Evolutionary conservation across 2,329 filamentous ascomycete species (phyloP).

Genomic region (Stromatinia cepivora): DNA sequence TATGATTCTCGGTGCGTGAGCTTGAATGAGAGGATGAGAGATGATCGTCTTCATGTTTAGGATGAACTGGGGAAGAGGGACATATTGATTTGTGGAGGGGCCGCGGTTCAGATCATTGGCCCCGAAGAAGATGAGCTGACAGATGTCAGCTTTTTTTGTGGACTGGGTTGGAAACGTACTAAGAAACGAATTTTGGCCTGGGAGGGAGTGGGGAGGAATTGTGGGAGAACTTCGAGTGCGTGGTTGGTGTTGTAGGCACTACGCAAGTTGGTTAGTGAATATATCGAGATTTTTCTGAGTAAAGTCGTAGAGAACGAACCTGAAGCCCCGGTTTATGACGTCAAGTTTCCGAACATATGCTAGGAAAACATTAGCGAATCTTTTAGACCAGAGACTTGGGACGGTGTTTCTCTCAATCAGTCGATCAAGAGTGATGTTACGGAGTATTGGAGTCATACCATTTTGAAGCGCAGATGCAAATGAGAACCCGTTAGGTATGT

Average conservation of each 20-base stretch:
- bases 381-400: background rate
- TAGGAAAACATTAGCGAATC: background rate
- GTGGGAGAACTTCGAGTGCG: constrained; percentile 27
- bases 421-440: background rate
- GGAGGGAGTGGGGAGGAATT: constrained; percentile 30
- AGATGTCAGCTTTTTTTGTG: background rate
- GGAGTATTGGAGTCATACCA: constrained; percentile 23
- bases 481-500: constrained; percentile 31
- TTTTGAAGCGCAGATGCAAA: constrained; percentile 34
- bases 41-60: constrained; percentile 70
- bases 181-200: constrained; percentile 43
- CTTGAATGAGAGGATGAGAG: constrained; percentile 65
- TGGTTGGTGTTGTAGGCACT: constrained; percentile 36
- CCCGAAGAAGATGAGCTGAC: constrained; percentile 67
- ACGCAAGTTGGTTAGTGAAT: constrained; percentile 1
- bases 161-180: constrained; percentile 38
- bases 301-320: background rate
- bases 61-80: constrained; percentile 71
- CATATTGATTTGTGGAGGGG: constrained; percentile 65
- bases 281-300: no score
- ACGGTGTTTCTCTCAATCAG: background rate
- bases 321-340: constrained; percentile 34
- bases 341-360: constrained; percentile 24
- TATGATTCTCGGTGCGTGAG: constrained; percentile 71
- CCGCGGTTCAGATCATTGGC: constrained; percentile 80